Evolutionary conservation across 2,329 filamentous ascomycete genomes (phyloP).

Genomic region (Penicillium sclerotigenum): DNA sequence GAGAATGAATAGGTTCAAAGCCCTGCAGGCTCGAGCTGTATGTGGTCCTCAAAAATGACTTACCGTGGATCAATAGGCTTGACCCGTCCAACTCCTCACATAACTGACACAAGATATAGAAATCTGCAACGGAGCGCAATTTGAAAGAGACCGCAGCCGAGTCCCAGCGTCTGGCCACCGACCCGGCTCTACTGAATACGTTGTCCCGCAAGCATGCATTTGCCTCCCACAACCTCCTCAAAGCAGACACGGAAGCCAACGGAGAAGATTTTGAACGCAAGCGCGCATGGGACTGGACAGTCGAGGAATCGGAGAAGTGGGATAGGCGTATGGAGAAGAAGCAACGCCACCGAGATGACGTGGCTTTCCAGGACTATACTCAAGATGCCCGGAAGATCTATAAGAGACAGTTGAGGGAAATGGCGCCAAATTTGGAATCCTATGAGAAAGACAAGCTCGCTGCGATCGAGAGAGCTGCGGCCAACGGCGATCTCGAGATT

Average conservation of each 20-base stretch:
- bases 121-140: slow-evolving; percentile 54
- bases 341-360: slow-evolving; percentile 73
- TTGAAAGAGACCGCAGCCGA: slow-evolving; percentile 80
- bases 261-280: slow-evolving; percentile 97
- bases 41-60: slow-evolving; percentile 20
- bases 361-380: slow-evolving; percentile 84
- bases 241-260: slow-evolving; percentile 79
- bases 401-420: slow-evolving; percentile 78
- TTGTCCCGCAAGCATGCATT: slow-evolving; percentile 83
- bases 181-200: slow-evolving; percentile 71
- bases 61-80: not conserved
- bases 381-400: slow-evolving; percentile 90
- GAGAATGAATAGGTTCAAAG: slow-evolving; percentile 78
- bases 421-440: slow-evolving; percentile 73
- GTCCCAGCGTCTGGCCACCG: slow-evolving; percentile 72
- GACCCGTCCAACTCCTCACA: not conserved
- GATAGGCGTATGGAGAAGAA: slow-evolving; percentile 88
- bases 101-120: slow-evolving; percentile 33
- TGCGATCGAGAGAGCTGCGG: slow-evolving; percentile 79
- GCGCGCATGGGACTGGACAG: slow-evolving; percentile 97
- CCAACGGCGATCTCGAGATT: slow-evolving; percentile 81
- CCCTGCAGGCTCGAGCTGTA: slow-evolving; percentile 73
- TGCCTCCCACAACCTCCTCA: slow-evolving; percentile 87
- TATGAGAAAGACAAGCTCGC: slow-evolving; percentile 85
- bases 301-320: slow-evolving; percentile 92